These are phyloP conservation scores for Tolypocladium amazonense DNA, from an alignment of 2,329 filamentous ascomycete genomes.

Conservation along the genomic window DNA sequence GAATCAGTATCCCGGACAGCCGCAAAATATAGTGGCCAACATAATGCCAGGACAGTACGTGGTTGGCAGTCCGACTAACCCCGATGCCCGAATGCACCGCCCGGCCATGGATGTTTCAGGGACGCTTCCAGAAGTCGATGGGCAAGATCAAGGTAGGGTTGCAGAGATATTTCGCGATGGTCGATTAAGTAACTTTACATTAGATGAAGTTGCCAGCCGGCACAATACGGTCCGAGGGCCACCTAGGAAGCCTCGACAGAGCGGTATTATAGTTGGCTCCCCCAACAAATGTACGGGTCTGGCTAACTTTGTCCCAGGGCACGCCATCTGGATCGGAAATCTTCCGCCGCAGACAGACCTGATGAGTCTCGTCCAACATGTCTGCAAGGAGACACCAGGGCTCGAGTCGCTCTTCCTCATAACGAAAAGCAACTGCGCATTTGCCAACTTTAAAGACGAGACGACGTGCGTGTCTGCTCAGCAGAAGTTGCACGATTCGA, in stretches of 20 bases:
- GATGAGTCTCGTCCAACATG: constrained; percentile 80
- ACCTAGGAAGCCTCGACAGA: constrained; percentile 40
- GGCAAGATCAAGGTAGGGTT: constrained; percentile 13
- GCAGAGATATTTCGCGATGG: not conserved
- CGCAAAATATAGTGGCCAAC: constrained; percentile 18
- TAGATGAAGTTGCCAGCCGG: constrained; percentile 10
- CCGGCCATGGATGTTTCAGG: constrained; percentile 6
- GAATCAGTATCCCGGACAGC: constrained; percentile 24
- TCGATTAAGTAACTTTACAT: not conserved
- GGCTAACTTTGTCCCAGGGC: constrained; percentile 36
- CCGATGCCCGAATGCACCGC: constrained; percentile 13
- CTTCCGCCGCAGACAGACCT: constrained; percentile 75
- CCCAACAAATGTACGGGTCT: not conserved
- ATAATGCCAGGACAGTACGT: constrained; percentile 25
- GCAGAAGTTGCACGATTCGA: constrained; percentile 78
- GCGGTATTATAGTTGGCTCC: constrained; percentile 33
- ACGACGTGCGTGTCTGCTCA: constrained; percentile 65
- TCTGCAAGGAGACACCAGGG: constrained; percentile 66
- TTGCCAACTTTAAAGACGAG: constrained; percentile 88
- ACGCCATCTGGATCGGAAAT: constrained; percentile 95
- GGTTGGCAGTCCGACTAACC: constrained; percentile 11
- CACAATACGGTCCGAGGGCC: constrained; percentile 21
- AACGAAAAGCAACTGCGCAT: constrained; percentile 93
- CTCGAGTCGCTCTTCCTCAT: constrained; percentile 90
- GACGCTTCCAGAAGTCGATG: constrained; percentile 4